Conservation (phyloP, 176 grass and related monocot genomes). For the Triticum dicoccoides region DNA sequence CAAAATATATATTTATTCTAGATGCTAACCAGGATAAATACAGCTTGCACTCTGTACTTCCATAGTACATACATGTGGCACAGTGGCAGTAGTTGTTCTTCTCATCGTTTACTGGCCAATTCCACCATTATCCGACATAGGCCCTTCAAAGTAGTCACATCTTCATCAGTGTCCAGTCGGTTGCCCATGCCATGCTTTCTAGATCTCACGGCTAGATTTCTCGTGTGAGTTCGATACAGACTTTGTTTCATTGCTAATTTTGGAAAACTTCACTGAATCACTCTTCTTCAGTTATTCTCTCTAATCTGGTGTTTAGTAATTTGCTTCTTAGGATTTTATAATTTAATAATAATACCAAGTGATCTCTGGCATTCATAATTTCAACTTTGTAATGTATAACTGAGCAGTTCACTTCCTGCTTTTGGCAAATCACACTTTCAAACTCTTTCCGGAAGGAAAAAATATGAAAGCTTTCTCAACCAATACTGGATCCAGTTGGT, state of each 20-base stretch:
- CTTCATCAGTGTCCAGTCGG: background rate
- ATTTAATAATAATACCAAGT: background rate
- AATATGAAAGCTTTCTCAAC: background rate
- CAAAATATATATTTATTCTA: background rate
- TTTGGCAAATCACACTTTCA: background rate
- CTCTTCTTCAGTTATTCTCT: background rate
- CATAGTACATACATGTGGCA: background rate
- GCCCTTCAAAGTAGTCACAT: background rate
- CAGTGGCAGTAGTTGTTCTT: background rate
- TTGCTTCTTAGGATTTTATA: background rate
- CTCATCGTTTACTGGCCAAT: constrained; percentile 6
- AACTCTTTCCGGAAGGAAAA: background rate
- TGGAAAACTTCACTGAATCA: background rate
- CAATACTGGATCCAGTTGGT: background rate
- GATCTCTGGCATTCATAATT: background rate
- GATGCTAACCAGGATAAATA: background rate
- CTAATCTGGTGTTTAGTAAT: background rate
- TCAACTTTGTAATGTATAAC: background rate
- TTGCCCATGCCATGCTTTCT: background rate
- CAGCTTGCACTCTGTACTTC: background rate
- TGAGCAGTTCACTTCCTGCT: background rate
- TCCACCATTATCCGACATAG: background rate
- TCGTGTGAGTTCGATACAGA: background rate
- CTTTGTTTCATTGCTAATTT: background rate
- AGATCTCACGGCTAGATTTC: constrained; percentile 6